A percentile compares a stretch with the other conserved stretches of the same genome.
Conservation (phyloP, 2,329 filamentous ascomycete species). For the Fonsecaea pedrosoi region DNA sequence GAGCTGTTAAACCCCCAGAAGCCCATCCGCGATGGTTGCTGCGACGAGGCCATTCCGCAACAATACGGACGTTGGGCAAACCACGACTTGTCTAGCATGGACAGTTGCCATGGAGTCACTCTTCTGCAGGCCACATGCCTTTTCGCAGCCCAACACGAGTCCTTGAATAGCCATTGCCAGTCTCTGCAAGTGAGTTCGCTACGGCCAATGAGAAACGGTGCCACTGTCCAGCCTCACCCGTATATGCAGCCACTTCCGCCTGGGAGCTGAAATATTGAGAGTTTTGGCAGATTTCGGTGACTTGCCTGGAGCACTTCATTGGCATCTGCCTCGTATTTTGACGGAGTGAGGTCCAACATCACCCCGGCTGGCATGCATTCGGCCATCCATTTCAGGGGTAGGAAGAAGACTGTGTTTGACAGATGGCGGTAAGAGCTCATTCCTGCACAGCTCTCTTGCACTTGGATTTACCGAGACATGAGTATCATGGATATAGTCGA, state of each 20-base stretch:
- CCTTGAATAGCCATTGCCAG: slow-evolving; percentile 2
- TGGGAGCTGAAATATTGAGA: slow-evolving; percentile 21
- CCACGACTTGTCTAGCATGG: neutral
- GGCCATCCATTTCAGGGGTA: neutral
- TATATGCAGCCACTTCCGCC: slow-evolving; percentile 25
- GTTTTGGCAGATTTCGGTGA: slow-evolving; percentile 1
- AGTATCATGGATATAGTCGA: neutral
- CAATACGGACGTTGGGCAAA: neutral
- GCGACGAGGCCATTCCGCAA: neutral
- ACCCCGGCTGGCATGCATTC: neutral
- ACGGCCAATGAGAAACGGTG: slow-evolving; percentile 15
- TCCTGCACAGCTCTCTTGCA: neutral
- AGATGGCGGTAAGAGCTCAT: neutral
- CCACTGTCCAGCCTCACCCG: slow-evolving; percentile 7
- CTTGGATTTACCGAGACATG: neutral
- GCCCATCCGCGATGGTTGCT: neutral
- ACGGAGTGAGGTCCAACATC: neutral
- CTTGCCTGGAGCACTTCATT: neutral
- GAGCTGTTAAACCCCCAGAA: neutral
- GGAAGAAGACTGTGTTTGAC: neutral
- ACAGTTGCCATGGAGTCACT: neutral
- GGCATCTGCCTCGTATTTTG: neutral
- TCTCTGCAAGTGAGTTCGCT: neutral
- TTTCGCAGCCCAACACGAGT: neutral
- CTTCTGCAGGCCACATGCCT: neutral